Base-by-base conservation (phyloP, 2,329 filamentous ascomycete species). In the Periconia sp. region DNA sequence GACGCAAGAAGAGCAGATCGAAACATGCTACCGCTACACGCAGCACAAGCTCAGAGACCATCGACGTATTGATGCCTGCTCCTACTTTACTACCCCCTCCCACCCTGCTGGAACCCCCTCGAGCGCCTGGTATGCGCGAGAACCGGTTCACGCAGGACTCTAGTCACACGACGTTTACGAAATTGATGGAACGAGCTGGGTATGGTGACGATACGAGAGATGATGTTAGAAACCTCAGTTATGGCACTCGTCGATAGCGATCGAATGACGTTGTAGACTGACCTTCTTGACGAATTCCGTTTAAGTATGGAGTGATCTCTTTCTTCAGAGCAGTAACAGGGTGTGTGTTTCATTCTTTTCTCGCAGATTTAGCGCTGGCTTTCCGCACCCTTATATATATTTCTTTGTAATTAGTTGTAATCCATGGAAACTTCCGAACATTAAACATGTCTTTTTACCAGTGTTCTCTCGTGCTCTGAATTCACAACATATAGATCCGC, bases 1-100 rank as follows among this genome's bases (percentile, higher is more conserved):
- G 37, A n/a, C 31, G 61, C 10, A 50, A 43, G n/a, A 60, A 54
- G 10, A 58, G 47, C 20, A 57, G 55, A 50, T 43, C 45, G 2
- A 50, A 57, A 30, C 54, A 59, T 2, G 35, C 53, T 6, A 30
- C 14, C 5, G 50, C 56, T 10, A 52, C 57, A 10, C 59, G 74
- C 20, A 70, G 58, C 30, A 70, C 61, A 14, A 76, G 74, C 52
- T 71, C 71, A 33, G 77, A 79, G 49, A 79, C 77, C 0, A 78
- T 79, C 37, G 72, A 77, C 49, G 73, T 78, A 19, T 56, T 75
- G n/a, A 74, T 75, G 73, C 72, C 70, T 6, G 64, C 70, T n/a
- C 66, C 66, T 3, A n/a, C 5, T 13, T 56, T 74, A 14, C 74
- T 75, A 72, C 72, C 70, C 6, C 64, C 70, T 17, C 67, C 66